These are phyloP conservation scores for Musa troglodytarum DNA, from an alignment of 176 grass and related monocot species.

Conservation along the genomic window DNA sequence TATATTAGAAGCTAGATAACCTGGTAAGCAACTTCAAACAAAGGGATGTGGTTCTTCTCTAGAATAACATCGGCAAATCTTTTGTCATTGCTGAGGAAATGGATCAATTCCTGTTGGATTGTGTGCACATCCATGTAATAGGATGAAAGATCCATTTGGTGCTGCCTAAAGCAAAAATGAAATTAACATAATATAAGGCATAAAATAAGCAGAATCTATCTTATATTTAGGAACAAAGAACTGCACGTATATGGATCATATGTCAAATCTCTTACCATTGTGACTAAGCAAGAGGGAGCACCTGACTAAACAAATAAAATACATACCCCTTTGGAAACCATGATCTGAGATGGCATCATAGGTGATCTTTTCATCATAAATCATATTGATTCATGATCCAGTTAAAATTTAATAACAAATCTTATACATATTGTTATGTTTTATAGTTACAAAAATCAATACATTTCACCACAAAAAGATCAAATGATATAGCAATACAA, in stretches of 20 bases:
- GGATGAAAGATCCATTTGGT: conserved; percentile 87
- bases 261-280: neutral
- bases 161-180: conserved; percentile 51
- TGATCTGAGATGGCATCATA: too few relatives aligned
- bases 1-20: conserved; percentile 15
- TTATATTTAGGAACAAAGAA: neutral
- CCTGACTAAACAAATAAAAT: too few relatives aligned
- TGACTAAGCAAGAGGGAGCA: too few relatives aligned
- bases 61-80: conserved; percentile 71
- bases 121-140: conserved; percentile 90
- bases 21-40: conserved; percentile 99
- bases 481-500: neutral
- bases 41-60: conserved; percentile 79
- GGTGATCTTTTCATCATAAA: too few relatives aligned
- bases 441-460: neutral
- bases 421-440: neutral
- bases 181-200: neutral
- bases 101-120: conserved; percentile 97
- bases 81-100: conserved; percentile 71
- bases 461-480: neutral
- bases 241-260: neutral
- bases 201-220: neutral
- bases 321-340: too few relatives aligned
- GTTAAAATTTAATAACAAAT: neutral
- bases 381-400: neutral